Evolutionary conservation across 2,329 filamentous ascomycete genomes (phyloP), one percentile per base, ranked within the genome.

Genomic region (Aschersonia sp.): DNA sequence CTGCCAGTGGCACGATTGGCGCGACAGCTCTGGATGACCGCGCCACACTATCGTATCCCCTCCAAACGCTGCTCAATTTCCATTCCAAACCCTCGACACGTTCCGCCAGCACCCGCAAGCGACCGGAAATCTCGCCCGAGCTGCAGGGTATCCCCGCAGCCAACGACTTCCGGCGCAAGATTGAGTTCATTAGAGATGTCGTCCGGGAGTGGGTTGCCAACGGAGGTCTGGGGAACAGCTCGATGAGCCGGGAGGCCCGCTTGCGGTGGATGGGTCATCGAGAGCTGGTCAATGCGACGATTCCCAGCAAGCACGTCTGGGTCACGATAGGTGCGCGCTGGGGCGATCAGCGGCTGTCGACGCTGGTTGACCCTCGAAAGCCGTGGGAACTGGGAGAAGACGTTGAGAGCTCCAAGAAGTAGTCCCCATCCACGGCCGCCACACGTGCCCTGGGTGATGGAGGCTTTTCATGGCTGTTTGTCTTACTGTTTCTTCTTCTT

Each of bases 61-160:
- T 87, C 6, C 81, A 85, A 58, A 83, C 83, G 5, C 70, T 90
- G 10, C 72, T 90, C 42, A 85, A 87, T 66, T 83, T 82, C 57
- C 67, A 74, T 47, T 60, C 71, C 29, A 72, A 72, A 52, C 58
- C 73, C 30, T 57, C 66, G 4, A 68, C 63, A 45, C 68, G 63
- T 49, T 67, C 67, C 53, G 66, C 70, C 47, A 69, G 71, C 35
- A 66, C 70, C 10, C 70, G 76, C 30, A 72, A 71, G 52, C 72
- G 78, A 5, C 77, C 78, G 8, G 75, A 80, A 52, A 82, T 83
- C 53, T 70, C 73, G 44, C 69, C 74, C 0, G 73, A 76, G 57
- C 63, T 81, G 11, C 76, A 81, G 60, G 70, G 73, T 48, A 78
- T 87, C 48, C 81, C 85, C 0, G 73, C 76, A 22, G 81, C 82